These are phyloP conservation scores for Tephrocybe sp. DNA, from an alignment of 768 basidiomycete species.

Conservation along the genomic window DNA sequence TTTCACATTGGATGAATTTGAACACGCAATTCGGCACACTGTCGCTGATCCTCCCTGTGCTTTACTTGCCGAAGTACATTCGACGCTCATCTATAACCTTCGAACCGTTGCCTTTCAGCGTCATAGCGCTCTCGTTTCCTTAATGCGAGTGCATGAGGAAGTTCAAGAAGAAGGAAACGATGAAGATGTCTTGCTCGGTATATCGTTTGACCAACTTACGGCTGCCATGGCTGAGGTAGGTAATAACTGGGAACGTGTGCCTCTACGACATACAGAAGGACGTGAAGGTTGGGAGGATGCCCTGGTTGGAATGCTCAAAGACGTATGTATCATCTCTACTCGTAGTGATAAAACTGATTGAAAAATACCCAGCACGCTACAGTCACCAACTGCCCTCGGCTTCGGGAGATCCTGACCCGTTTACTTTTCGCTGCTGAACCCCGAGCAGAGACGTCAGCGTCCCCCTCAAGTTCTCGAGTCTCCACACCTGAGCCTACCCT, in stretches of 20 bases:
- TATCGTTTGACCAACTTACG: conserved; percentile 62
- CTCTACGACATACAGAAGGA: conserved; percentile 68
- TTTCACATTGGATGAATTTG: conserved; percentile 93
- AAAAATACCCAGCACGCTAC: conserved; percentile 69
- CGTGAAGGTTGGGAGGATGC: conserved; percentile 93
- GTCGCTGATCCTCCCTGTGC: conserved; percentile 66
- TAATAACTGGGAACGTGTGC: conserved; percentile 85
- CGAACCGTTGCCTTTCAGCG: conserved; percentile 79
- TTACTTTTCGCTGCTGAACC: conserved; percentile 70
- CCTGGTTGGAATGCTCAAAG: conserved; percentile 83
- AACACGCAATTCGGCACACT: conserved; percentile 81
- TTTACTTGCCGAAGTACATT: conserved; percentile 87
- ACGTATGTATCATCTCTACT: conserved; percentile 56
- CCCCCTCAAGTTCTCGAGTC: conserved; percentile 45
- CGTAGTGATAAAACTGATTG: not conserved
- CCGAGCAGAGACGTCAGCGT: conserved; percentile 40
- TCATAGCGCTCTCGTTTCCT: conserved; percentile 72
- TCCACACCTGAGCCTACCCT: conserved; percentile 44
- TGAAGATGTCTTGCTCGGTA: conserved; percentile 45
- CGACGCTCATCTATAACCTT: conserved; percentile 84
- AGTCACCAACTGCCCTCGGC: conserved; percentile 64
- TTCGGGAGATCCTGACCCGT: conserved; percentile 70
- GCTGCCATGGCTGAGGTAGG: conserved; percentile 76
- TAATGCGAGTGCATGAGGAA: conserved; percentile 48
- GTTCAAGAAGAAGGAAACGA: conserved; percentile 39